Base-by-base conservation (phyloP, 805 yeast species). In the Vanderwaltozyma yarrowii region DNA sequence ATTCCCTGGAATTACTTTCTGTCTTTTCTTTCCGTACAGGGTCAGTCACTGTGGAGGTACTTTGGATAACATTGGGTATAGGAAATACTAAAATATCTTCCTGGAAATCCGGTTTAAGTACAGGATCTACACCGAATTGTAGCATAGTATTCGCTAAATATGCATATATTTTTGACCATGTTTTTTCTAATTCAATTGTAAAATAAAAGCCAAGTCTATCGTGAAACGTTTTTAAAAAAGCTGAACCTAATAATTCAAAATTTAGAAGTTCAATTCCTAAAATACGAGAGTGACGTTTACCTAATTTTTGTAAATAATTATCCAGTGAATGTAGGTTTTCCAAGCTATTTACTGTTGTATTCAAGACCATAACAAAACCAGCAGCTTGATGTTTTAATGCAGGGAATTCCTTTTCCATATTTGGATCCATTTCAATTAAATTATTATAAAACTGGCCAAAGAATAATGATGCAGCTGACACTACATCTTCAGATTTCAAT, bases 391-490 rank as follows among this genome's bases (percentile, higher is more conserved):
- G 87, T 44, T 72, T 71, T 45, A 83, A 74, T 5, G 83, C 74
- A 0, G 94, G 94, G 55, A 80, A 82, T 52, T 76, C 54, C 29
- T 64, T 67, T 46, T 78, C 85, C 43, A 85, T 64, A 12, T 62
- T 63, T 0, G 84, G 77, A 46, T 71, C 74, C 71, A 74, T 71
- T 0, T 73, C 57, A 28, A 83, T 62, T 36, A 84, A 60, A 51
- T 82, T 84, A 37, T 76, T 71, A 60, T 83, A 84, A 52, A 84
- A 73, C 55, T 84, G 94, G 38, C 78, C 69, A 51, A 89, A 81
- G 54, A 84, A 84, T 23, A 80, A 60, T 2, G 83, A 10, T 4
- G n/a, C n/a, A 8, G 7, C 19, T 11, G 6, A 5, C 3, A 9
- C 9, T 12, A 20, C 25, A 20, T 19, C 17, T 20, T 20, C 18